Conservation (phyloP, 139 green algal species). For the Coelastrella sp. region DNA sequence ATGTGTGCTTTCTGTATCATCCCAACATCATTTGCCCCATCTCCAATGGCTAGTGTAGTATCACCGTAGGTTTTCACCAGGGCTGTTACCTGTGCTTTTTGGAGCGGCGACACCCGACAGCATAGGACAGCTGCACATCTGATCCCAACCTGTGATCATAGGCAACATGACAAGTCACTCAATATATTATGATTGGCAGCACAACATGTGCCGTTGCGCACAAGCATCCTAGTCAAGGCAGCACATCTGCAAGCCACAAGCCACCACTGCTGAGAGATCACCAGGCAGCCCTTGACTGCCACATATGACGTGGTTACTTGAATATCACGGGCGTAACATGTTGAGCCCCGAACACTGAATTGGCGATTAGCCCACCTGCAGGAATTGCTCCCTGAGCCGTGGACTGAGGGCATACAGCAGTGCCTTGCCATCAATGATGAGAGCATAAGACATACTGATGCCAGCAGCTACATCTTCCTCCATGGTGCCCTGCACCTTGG, state of each 20-base stretch:
- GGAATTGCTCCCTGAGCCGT: conserved; percentile 51
- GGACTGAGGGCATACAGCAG: conserved; percentile 77
- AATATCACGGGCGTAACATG: background rate
- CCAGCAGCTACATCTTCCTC: conserved; percentile 19
- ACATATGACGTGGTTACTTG: too few relatives aligned
- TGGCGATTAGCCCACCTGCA: conserved; percentile 29
- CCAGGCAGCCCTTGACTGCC: too few relatives aligned
- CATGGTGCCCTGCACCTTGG: conserved; percentile 45
- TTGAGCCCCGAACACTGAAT: background rate
- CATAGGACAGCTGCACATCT: conserved; percentile 76
- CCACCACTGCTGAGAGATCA: too few relatives aligned
- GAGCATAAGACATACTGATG: conserved; percentile 43
- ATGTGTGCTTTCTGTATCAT: conserved; percentile 91
- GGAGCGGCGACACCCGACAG: conserved; percentile 80
- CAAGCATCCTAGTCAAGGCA: background rate
- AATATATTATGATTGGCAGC: background rate
- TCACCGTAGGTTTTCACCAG: conserved; percentile 74
- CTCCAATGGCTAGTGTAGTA: conserved; percentile 94
- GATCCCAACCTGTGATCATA: conserved; percentile 58
- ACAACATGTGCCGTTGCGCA: background rate
- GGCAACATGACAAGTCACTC: background rate
- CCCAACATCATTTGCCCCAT: conserved; percentile 98
- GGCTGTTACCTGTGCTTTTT: conserved; percentile 81
- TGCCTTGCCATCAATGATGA: conserved; percentile 90
- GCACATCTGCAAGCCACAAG: too few relatives aligned